phyloP scores from a whole-genome alignment of 2,329 filamentous ascomycete species.

The Hawksworthiomyces lignivorus region DNA sequence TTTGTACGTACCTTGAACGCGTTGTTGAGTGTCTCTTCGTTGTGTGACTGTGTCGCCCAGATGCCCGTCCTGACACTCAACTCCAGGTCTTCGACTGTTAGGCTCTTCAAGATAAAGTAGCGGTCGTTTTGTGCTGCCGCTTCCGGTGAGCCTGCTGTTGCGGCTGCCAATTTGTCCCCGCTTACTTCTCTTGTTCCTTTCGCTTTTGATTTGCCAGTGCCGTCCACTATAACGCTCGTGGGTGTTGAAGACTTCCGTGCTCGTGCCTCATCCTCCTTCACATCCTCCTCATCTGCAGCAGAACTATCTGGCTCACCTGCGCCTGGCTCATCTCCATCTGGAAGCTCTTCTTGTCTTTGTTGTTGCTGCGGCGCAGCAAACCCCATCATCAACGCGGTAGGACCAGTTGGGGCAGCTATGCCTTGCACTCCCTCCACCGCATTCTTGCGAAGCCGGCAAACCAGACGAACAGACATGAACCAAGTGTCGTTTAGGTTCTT shows the following conservation, averaged over 20 bases:
- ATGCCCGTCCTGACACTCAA: constrained; percentile 78
- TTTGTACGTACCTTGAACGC: constrained; percentile 63
- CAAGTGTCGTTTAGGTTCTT: constrained; percentile 82
- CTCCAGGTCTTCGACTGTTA: constrained; percentile 85
- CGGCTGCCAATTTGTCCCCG: not conserved
- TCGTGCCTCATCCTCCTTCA: no score
- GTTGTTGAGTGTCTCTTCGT: constrained; percentile 73
- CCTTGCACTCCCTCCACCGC: constrained; percentile 38
- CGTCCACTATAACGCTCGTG: constrained; percentile 6
- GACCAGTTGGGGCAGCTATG: constrained; percentile 46
- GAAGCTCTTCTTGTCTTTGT: not conserved
- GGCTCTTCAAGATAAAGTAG: constrained; percentile 88
- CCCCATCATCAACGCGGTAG: constrained; percentile 29
- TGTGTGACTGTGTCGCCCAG: constrained; percentile 93
- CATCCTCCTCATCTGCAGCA: no score
- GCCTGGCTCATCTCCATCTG: no score
- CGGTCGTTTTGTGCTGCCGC: constrained; percentile 48
- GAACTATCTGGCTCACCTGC: no score
- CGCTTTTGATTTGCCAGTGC: not conserved
- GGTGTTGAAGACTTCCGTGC: not conserved
- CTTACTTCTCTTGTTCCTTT: no score
- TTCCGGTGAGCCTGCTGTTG: not conserved
- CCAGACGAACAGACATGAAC: constrained; percentile 77
- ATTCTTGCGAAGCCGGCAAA: constrained; percentile 68
- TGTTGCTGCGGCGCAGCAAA: constrained; percentile 8